Percentiles rank a stretch among this genome's conserved stretches.
Evolutionary conservation across 2,329 filamentous ascomycete species (phyloP).

Genomic region (Aspergillus pseudoglaucus): DNA sequence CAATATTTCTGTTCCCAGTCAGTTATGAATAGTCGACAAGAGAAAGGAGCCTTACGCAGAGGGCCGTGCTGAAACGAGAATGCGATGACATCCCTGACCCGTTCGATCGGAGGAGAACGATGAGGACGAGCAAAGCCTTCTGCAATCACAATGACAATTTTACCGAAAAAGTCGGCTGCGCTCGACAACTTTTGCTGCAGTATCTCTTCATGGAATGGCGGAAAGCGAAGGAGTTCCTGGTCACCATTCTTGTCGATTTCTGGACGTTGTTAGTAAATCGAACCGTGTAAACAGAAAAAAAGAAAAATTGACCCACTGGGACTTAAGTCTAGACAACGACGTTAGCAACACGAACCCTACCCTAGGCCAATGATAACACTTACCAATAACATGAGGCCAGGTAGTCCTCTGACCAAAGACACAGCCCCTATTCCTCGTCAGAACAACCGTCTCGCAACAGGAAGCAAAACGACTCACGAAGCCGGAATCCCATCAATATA

Average conservation of each 20-base stretch:
- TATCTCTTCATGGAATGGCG: slow-evolving; percentile 62
- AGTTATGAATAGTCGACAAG: slow-evolving; percentile 2
- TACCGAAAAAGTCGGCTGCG: slow-evolving; percentile 62
- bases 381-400: slow-evolving; percentile 51
- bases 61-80: slow-evolving; percentile 86
- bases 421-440: slow-evolving; percentile 42
- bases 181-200: slow-evolving; percentile 66
- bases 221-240: slow-evolving; percentile 61
- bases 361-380: slow-evolving; percentile 11
- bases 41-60: slow-evolving; percentile 47
- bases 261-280: slow-evolving; percentile 12
- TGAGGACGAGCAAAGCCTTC: slow-evolving; percentile 58
- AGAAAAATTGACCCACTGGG: slow-evolving; percentile 24
- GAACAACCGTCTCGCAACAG: background rate
- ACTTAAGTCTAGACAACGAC: slow-evolving; percentile 24
- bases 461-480: slow-evolving; percentile 44
- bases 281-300: slow-evolving; percentile 20
- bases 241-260: slow-evolving; percentile 52
- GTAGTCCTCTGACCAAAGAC: slow-evolving; percentile 47
- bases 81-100: slow-evolving; percentile 64
- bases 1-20: slow-evolving; percentile 54
- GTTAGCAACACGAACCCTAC: background rate
- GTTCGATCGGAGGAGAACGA: slow-evolving; percentile 51
- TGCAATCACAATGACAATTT: slow-evolving; percentile 69
- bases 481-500: slow-evolving; percentile 61